These are phyloP conservation scores for Aspergillus ruber DNA, from an alignment of 2,329 filamentous ascomycete genomes.

Conservation along the genomic window DNA sequence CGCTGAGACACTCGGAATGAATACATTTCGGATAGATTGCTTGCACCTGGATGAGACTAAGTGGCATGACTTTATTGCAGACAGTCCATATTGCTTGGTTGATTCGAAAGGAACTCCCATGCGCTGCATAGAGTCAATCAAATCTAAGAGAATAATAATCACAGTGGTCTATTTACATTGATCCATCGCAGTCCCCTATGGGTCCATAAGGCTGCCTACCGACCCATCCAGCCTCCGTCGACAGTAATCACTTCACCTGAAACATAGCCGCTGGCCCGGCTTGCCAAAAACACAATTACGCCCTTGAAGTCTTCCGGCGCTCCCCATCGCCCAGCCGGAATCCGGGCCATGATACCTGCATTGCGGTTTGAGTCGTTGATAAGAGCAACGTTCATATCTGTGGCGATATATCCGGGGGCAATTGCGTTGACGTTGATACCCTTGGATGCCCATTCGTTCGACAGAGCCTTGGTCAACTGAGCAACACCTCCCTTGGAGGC, in stretches of 20 bases:
- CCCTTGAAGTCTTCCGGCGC: constrained; percentile 83
- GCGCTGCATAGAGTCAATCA: no score
- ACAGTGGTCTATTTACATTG: constrained; percentile 4
- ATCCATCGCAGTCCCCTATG: not conserved
- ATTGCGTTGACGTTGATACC: constrained; percentile 83
- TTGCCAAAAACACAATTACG: constrained; percentile 68
- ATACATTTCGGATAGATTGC: no score
- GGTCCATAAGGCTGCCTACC: constrained; percentile 41
- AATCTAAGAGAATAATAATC: not conserved
- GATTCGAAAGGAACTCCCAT: no score
- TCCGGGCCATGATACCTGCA: constrained; percentile 68
- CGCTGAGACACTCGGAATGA: no score
- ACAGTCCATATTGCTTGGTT: no score
- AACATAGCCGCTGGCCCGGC: constrained; percentile 71
- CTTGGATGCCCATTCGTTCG: constrained; percentile 77
- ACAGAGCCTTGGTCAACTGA: constrained; percentile 76
- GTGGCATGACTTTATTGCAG: no score
- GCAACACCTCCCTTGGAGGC: constrained; percentile 78
- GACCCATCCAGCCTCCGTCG: constrained; percentile 89
- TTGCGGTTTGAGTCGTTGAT: constrained; percentile 64
- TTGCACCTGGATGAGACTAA: no score
- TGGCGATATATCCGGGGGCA: constrained; percentile 82
- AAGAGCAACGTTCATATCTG: constrained; percentile 88
- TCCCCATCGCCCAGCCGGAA: constrained; percentile 80
- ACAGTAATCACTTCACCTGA: constrained; percentile 76